Percentiles rank a stretch among this genome's conserved stretches.
phyloP scores from a whole-genome alignment of 192 early-diverging fungal genomes.

The Rhizoclosmatium globosum region DNA sequence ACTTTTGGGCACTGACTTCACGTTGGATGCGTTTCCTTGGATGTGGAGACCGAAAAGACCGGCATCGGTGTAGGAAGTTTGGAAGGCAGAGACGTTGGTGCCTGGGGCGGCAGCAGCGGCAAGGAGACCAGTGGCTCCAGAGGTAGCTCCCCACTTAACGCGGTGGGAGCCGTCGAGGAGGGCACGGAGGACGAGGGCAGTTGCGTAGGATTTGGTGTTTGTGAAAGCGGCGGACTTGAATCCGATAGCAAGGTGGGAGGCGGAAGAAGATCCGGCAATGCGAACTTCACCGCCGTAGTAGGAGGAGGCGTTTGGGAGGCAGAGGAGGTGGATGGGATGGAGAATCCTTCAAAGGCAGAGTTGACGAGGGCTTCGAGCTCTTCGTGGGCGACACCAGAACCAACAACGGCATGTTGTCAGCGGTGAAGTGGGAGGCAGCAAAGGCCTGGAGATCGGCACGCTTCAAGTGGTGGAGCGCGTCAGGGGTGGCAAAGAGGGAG shows the following conservation, averaged over 20 bases:
- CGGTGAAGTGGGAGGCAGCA: slow-evolving; percentile 73
- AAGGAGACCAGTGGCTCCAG: slow-evolving; percentile 61
- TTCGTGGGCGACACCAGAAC: slow-evolving; percentile 78
- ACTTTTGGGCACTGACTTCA: slow-evolving; percentile 49
- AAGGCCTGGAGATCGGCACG: slow-evolving; percentile 77
- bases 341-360: slow-evolving; percentile 49
- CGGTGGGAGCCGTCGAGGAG: slow-evolving; percentile 55
- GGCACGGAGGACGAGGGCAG: slow-evolving; percentile 62
- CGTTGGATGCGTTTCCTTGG: slow-evolving; percentile 48
- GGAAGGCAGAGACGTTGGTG: slow-evolving; percentile 70
- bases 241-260: slow-evolving; percentile 79
- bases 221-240: slow-evolving; percentile 74
- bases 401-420: slow-evolving; percentile 82
- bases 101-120: slow-evolving; percentile 69
- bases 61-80: slow-evolving; percentile 88
- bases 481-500: slow-evolving; percentile 84
- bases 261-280: slow-evolving; percentile 66
- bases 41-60: slow-evolving; percentile 89
- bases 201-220: slow-evolving; percentile 66
- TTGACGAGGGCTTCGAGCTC: slow-evolving; percentile 75
- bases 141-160: slow-evolving; percentile 53
- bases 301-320: slow-evolving; percentile 54
- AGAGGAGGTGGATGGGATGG: slow-evolving; percentile 43
- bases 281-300: slow-evolving; percentile 89
- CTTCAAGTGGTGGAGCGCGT: slow-evolving; percentile 63